Evolutionary conservation across 208 protist genomes (phyloP).

Genomic region (Wallacemonas rigidus): DNA sequence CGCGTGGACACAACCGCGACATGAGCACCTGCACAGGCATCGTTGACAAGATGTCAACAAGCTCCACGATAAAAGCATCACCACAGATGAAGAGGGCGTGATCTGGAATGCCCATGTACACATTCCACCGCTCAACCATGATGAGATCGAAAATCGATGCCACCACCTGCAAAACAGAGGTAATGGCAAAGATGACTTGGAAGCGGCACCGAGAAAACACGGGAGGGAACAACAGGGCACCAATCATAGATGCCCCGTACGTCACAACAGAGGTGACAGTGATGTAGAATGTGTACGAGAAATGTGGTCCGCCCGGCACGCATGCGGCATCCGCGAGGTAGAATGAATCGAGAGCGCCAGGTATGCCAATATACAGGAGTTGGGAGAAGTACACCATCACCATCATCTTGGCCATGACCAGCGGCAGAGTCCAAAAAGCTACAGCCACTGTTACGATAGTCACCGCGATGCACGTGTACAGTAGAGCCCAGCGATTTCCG

Average conservation of each 20-base stretch:
- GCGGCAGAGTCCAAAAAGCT: constrained; percentile 62
- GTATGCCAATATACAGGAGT: constrained; percentile 55
- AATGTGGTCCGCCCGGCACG: constrained; percentile 60
- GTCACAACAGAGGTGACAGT: constrained; percentile 49
- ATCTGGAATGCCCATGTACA: constrained; percentile 52
- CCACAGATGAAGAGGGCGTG: constrained; percentile 71
- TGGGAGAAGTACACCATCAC: constrained; percentile 61
- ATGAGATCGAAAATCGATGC: constrained; percentile 69
- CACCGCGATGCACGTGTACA: constrained; percentile 43
- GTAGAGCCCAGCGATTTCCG: constrained; percentile 29
- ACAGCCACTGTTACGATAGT: constrained; percentile 31
- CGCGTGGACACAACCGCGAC: constrained; percentile 61
- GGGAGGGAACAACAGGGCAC: constrained; percentile 55
- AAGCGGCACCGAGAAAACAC: constrained; percentile 64
- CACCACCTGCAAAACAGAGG: constrained; percentile 42
- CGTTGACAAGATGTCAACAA: constrained; percentile 45
- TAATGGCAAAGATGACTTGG: constrained; percentile 50
- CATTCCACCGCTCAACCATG: constrained; percentile 78
- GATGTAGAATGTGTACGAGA: constrained; percentile 68
- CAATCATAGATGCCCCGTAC: constrained; percentile 53
- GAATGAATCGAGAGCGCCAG: constrained; percentile 62
- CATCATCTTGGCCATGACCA: constrained; percentile 65
- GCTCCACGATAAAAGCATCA: constrained; percentile 48
- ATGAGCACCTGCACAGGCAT: constrained; percentile 68
- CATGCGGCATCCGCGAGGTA: constrained; percentile 48